phyloP scores from a whole-genome alignment of 177 flowering plant genomes.

The Vitis hybrid region DNA sequence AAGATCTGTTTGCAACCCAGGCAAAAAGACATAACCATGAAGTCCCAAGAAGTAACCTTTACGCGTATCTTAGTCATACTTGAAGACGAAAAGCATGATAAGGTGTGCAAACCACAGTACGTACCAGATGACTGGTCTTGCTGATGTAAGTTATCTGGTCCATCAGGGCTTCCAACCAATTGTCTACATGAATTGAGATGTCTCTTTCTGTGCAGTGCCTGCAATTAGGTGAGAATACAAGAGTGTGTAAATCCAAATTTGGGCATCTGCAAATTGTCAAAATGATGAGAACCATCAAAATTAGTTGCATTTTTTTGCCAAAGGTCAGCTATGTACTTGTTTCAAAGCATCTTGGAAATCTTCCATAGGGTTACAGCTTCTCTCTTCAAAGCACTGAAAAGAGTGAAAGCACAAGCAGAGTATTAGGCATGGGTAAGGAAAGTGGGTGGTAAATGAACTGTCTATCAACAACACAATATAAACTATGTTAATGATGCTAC shows the following conservation, averaged over 20 bases:
- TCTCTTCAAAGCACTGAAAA: constrained; percentile 34
- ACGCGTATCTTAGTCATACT: no score
- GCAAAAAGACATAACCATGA: no score
- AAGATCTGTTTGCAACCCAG: not conserved
- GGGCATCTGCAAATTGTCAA: not conserved
- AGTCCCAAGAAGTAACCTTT: no score
- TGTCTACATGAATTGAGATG: constrained; percentile 12
- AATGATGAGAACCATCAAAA: not conserved
- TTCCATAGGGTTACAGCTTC: constrained; percentile 30
- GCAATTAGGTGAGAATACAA: constrained; percentile 1
- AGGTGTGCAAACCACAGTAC: constrained; percentile 3
- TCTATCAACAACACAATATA: no score
- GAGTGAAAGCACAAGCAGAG: not conserved
- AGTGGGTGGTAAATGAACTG: not conserved
- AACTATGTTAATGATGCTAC: no score
- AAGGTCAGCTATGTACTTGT: constrained; percentile 12
- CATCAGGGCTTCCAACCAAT: constrained; percentile 20
- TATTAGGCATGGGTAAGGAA: constrained; percentile 6
- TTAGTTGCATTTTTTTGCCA: no score
- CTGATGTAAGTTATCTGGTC: constrained; percentile 7
- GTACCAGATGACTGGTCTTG: constrained; percentile 28
- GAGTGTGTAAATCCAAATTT: no score
- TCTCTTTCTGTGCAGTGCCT: constrained; percentile 28
- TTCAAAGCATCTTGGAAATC: constrained; percentile 36
- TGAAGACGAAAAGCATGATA: not conserved